phyloP scores from a whole-genome alignment of 106 monocot genomes.

The Allium sativum region DNA sequence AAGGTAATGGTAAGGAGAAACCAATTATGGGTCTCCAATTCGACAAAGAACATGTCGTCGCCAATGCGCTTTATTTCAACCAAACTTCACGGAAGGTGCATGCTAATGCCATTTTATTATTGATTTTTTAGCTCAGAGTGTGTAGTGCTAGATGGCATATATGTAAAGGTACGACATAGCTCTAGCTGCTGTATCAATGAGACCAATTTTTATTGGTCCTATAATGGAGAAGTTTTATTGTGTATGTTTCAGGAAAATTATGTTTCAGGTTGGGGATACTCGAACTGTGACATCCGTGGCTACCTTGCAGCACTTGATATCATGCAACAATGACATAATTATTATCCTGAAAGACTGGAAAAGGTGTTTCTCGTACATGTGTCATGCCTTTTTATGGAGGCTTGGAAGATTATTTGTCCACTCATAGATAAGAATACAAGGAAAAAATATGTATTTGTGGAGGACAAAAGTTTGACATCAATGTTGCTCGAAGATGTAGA shows the following conservation, averaged over 20 bases:
- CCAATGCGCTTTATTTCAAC: too few relatives aligned
- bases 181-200: too few relatives aligned
- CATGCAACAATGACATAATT: constrained; percentile 24
- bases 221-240: too few relatives aligned
- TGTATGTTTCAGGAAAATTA: constrained; percentile 51
- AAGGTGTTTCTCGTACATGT: constrained; percentile 60
- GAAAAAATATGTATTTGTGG: constrained; percentile 41
- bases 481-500: constrained; percentile 47
- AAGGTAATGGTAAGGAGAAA: too few relatives aligned
- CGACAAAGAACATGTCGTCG: too few relatives aligned
- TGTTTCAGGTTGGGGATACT: constrained; percentile 71
- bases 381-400: constrained; percentile 61
- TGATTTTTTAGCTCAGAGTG: too few relatives aligned
- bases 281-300: constrained; percentile 49
- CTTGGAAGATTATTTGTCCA: constrained; percentile 68
- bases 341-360: constrained; percentile 23
- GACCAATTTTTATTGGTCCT: too few relatives aligned
- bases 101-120: too few relatives aligned
- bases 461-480: constrained; percentile 37
- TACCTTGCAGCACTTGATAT: constrained; percentile 52
- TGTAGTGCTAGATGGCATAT: too few relatives aligned
- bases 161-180: too few relatives aligned
- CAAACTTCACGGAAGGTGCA: too few relatives aligned
- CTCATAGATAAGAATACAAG: constrained; percentile 69
- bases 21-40: too few relatives aligned